A percentile compares a stretch with the other conserved stretches of the same genome.
These are phyloP conservation scores for Penstemon barbatus DNA, from an alignment of 257 asterid species.

Conservation along the genomic window DNA sequence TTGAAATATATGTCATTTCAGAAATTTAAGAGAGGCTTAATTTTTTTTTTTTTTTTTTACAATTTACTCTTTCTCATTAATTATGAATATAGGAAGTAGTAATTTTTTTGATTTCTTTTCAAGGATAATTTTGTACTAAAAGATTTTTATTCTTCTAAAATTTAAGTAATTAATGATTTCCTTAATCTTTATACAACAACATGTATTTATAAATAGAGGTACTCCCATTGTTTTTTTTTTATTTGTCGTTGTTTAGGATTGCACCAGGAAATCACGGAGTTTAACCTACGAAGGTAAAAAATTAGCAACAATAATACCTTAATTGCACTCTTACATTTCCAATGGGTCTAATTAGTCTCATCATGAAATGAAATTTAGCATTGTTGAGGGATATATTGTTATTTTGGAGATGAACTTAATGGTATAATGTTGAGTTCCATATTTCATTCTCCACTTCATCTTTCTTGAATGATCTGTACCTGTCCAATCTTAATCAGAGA, in stretches of 20 bases:
- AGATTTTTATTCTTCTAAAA: no score
- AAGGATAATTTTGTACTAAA: no score
- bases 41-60: no score
- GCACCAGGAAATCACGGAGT: not conserved
- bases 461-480: slow-evolving; percentile 22
- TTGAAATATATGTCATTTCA: no score
- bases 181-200: no score
- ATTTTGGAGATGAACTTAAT: slow-evolving; percentile 6
- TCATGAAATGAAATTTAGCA: not conserved
- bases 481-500: slow-evolving; percentile 44
- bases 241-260: slow-evolving; percentile 4
- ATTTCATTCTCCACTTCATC: not conserved
- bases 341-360: not conserved
- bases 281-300: no score
- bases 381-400: not conserved
- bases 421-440: not conserved
- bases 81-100: no score
- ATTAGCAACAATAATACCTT: not conserved
- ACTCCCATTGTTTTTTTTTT: not conserved
- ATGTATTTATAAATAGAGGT: not conserved
- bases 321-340: not conserved
- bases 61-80: no score
- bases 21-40: no score
- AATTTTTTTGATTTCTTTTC: no score
- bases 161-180: no score